These are phyloP conservation scores for Calophaca sinica DNA, from an alignment of 306 rosid species.

Conservation along the genomic window DNA sequence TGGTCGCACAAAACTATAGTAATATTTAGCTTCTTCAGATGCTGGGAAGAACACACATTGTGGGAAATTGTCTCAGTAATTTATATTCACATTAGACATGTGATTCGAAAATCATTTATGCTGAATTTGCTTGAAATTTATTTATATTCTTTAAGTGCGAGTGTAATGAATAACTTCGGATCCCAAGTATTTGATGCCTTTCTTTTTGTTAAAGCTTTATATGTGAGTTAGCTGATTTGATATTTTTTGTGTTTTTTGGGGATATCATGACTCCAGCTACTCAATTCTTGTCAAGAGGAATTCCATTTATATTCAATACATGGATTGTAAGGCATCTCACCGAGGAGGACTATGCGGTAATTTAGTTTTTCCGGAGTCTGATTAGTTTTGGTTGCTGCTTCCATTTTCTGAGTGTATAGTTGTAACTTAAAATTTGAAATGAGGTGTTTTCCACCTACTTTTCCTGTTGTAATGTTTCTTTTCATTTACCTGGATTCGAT, in stretches of 20 bases:
- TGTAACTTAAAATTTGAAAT: not conserved
- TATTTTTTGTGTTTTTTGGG: not conserved
- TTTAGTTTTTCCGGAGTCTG: not conserved
- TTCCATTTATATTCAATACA: slow-evolving; percentile 89
- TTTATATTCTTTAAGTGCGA: too few species aligned
- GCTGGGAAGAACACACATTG: not conserved
- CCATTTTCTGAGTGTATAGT: not conserved
- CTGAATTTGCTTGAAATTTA: not conserved
- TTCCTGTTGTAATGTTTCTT: not conserved
- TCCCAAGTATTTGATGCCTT: not conserved
- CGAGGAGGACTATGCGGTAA: slow-evolving; percentile 89
- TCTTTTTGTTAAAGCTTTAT: not conserved
- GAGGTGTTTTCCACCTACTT: slow-evolving; percentile 1
- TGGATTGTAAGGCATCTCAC: slow-evolving; percentile 94
- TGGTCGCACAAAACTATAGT: not conserved
- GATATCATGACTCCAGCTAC: slow-evolving; percentile 67
- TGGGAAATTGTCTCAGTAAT: not conserved
- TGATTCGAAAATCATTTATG: not conserved
- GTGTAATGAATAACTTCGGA: not conserved
- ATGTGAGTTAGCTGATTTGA: slow-evolving; percentile 5
- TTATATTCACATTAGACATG: not conserved
- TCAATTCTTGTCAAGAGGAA: slow-evolving; percentile 92
- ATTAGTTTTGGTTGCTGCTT: slow-evolving; percentile 3
- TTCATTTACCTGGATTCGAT: not conserved
- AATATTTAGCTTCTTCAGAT: not conserved